Conservation (phyloP, 441 rosid genomes). For the Gossypium davidsonii region DNA sequence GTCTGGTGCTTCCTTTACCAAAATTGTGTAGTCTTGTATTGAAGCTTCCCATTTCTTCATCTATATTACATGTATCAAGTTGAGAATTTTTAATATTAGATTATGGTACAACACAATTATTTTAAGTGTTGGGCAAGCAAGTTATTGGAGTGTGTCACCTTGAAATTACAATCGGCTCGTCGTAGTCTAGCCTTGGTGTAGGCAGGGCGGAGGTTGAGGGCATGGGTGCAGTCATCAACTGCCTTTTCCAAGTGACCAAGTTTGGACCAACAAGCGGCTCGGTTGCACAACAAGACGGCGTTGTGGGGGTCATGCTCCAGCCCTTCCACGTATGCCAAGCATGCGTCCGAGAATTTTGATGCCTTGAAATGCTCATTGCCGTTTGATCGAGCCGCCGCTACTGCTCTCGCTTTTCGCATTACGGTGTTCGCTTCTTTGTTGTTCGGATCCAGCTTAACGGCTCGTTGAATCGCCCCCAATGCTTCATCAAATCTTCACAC, state of each 20-base stretch:
- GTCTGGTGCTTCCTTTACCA: conserved; percentile 51
- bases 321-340: conserved; percentile 63
- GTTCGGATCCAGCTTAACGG: conserved; percentile 55
- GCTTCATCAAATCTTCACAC: conserved; percentile 70
- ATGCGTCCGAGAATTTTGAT: conserved; percentile 47
- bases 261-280: conserved; percentile 69
- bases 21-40: conserved; percentile 52
- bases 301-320: conserved; percentile 63
- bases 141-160: conserved; percentile 31
- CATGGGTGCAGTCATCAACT: conserved; percentile 61
- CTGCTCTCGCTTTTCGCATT: conserved; percentile 41
- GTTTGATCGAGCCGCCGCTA: conserved; percentile 48
- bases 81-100: background rate
- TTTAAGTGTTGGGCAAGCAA: background rate
- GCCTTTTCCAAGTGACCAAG: conserved; percentile 60
- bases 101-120: background rate
- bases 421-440: conserved; percentile 52
- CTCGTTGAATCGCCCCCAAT: conserved; percentile 52
- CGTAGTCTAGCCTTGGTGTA: conserved; percentile 79
- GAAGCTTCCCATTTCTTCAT: conserved; percentile 63
- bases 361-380: conserved; percentile 72
- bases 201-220: conserved; percentile 53
- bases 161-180: conserved; percentile 69
- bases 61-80: conserved; percentile 21
- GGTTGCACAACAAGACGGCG: conserved; percentile 80